Base-by-base conservation (phyloP, 2,329 filamentous ascomycete species). In the Fusarium buharicum region DNA sequence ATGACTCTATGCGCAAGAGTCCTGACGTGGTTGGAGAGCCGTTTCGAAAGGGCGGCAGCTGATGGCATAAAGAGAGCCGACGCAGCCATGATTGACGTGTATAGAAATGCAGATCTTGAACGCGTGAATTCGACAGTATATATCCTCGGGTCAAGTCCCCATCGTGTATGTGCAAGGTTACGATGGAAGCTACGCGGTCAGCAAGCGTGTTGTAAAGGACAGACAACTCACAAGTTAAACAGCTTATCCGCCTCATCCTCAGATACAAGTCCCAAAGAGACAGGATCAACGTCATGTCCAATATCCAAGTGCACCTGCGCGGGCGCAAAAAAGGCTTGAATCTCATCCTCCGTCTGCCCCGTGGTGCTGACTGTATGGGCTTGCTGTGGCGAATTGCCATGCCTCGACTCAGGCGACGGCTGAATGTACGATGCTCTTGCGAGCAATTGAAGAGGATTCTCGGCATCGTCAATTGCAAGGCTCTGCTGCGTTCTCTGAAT, bases 381-480 rank as follows among this genome's bases (percentile, higher is more conserved):
- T 20, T 70, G 66, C 36, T 65, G 62, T 2, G 74, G 69, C 14
- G 70, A 72, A 43, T 63, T 66, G 1, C 69, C 70, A 38, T 68
- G 67, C 16, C 70, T 67, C 30, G 71, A 68, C 13, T 75, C 72
- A 2, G 78, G 81, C 20, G 81, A 83, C n/a, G 85, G 78, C 55
- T 85, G 84, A 34, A 90, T 80, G 73, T 90, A 88, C 0, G 90
- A 92, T 1, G 89, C 90, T 28, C 89, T 83, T 3, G 90, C 90
- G 30, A 92, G 84, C 14, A 92, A 77, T 72, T 92, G 89, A 6
- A 92, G 77, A 0, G 89, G 89, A 59, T 92, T 92, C 69, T 92
- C 89, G 4, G 89, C 89, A 71, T 91, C 90, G 65, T 92, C 89
- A 22, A 90, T 78, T 12, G 86, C 82, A 28, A 90, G 80, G 44